phyloP scores from a whole-genome alignment of 345 rosid species.

The Sapria himalayana region DNA sequence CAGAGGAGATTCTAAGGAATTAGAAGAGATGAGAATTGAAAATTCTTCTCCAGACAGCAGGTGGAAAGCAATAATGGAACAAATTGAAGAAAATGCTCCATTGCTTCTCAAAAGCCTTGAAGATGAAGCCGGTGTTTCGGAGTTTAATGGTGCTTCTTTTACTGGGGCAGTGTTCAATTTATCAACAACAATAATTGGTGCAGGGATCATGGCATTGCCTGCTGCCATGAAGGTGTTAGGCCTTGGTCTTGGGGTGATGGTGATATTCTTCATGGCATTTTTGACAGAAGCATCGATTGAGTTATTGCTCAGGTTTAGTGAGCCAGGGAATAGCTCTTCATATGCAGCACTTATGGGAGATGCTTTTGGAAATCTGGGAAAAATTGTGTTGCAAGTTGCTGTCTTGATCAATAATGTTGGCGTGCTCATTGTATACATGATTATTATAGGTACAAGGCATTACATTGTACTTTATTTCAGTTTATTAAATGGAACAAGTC shows the following conservation, averaged over 20 bases:
- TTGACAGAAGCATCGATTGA: conserved; percentile 59
- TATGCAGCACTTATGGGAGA: conserved; percentile 77
- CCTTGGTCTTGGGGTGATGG: conserved; percentile 37
- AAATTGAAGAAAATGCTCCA: conserved; percentile 34
- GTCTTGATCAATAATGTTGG: conserved; percentile 68
- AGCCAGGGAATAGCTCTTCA: conserved; percentile 35
- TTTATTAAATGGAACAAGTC: too few species aligned
- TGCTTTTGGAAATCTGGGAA: conserved; percentile 70
- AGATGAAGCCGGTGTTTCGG: conserved; percentile 29
- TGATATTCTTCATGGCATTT: conserved; percentile 67
- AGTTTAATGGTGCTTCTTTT: conserved; percentile 77
- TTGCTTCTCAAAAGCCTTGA: conserved; percentile 28
- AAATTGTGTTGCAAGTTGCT: conserved; percentile 33
- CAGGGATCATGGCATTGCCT: conserved; percentile 95
- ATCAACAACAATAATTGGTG: conserved; percentile 74
- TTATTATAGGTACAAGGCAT: conserved; percentile 51
- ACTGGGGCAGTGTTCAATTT: conserved; percentile 78
- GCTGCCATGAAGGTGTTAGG: conserved; percentile 86
- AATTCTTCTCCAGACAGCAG: too few species aligned
- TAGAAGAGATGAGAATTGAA: too few species aligned
- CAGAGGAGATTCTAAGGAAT: too few species aligned
- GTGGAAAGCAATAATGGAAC: too few species aligned
- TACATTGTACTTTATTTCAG: not conserved
- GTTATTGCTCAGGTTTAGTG: conserved; percentile 65
- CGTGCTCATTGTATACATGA: conserved; percentile 87